phyloP scores from a whole-genome alignment of 805 yeast genomes.

The Zygoascus ofunaensis region DNA sequence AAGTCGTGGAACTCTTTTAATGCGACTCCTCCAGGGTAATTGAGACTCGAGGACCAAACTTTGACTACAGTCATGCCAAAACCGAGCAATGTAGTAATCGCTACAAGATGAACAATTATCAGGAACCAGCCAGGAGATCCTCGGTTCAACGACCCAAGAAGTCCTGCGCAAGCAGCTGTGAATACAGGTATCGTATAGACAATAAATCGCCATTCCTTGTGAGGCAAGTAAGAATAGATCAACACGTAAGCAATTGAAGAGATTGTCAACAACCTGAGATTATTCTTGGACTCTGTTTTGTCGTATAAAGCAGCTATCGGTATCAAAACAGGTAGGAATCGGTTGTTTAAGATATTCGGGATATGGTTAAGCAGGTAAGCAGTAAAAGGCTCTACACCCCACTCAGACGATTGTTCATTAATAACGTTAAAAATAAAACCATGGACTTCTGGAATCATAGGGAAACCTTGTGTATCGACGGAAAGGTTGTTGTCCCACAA shows the following conservation, averaged over 20 bases:
- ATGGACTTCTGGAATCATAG: slow-evolving; percentile 63
- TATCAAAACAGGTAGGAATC: slow-evolving; percentile 31
- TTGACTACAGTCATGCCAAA: slow-evolving; percentile 39
- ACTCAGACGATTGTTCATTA: slow-evolving; percentile 60
- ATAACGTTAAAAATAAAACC: slow-evolving; percentile 69
- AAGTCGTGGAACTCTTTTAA: slow-evolving; percentile 42
- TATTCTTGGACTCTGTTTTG: slow-evolving; percentile 21
- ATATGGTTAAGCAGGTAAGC: slow-evolving; percentile 55
- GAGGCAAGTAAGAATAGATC: slow-evolving; percentile 72
- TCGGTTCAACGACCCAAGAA: slow-evolving; percentile 34
- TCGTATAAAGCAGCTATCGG: slow-evolving; percentile 36
- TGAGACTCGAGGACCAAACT: slow-evolving; percentile 56
- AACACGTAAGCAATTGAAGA: slow-evolving; percentile 49
- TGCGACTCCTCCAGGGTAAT: slow-evolving; percentile 89
- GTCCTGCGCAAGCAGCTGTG: slow-evolving; percentile 54
- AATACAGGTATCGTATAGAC: slow-evolving; percentile 65
- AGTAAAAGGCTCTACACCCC: slow-evolving; percentile 77
- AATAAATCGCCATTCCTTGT: slow-evolving; percentile 91
- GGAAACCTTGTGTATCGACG: too few relatives aligned
- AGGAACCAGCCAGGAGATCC: slow-evolving; percentile 5
- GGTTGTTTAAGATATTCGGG: slow-evolving; percentile 33
- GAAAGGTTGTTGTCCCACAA: slow-evolving; percentile 58
- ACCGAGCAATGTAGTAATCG: slow-evolving; percentile 31
- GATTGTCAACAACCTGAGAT: slow-evolving; percentile 36
- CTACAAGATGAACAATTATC: slow-evolving; percentile 23